Evolutionary conservation across 139 green algal species (phyloP).

Genomic region (Edaphochlamys debaryana): DNA sequence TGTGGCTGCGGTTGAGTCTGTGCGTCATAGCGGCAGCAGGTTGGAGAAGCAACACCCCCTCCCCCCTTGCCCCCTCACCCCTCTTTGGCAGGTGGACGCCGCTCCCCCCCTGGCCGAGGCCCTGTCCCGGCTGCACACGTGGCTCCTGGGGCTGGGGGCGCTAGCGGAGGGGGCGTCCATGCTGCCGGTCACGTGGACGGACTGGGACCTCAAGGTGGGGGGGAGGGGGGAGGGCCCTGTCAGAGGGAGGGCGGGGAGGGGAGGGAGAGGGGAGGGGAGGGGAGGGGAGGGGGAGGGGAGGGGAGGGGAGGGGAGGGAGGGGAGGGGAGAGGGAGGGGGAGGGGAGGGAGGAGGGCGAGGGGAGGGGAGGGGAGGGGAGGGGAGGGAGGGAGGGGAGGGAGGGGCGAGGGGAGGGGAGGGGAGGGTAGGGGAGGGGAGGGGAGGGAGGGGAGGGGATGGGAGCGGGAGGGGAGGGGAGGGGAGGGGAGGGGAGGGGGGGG

Average conservation of each 20-base stretch:
- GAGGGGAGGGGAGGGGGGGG: neutral
- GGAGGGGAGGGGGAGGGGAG: neutral
- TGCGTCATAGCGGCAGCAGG: no score
- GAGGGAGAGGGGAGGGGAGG: neutral
- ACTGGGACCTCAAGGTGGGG: conserved; percentile 77
- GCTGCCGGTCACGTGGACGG: conserved; percentile 73
- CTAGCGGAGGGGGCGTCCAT: conserved; percentile 42
- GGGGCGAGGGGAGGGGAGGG: no score
- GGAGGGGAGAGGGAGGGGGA: neutral
- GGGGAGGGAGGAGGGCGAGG: neutral
- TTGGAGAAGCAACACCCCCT: no score
- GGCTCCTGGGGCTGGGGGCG: conserved; percentile 63
- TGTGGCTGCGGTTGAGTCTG: no score
- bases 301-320: neutral
- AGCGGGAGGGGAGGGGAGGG: neutral
- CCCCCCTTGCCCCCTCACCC: no score
- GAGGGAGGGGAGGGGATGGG: neutral
- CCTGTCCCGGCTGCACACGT: conserved; percentile 57
- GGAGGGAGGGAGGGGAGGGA: no score
- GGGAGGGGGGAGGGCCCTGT: no score
- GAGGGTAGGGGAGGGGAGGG: neutral
- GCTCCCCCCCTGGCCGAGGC: conserved; percentile 57
- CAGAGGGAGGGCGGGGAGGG: no score
- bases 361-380: neutral
- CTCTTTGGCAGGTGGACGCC: conserved; percentile 53